Evolutionary conservation across 164 flowering plant species (phyloP), one percentile per base, ranked within the genome.

Genomic region (Protea cynaroides): DNA sequence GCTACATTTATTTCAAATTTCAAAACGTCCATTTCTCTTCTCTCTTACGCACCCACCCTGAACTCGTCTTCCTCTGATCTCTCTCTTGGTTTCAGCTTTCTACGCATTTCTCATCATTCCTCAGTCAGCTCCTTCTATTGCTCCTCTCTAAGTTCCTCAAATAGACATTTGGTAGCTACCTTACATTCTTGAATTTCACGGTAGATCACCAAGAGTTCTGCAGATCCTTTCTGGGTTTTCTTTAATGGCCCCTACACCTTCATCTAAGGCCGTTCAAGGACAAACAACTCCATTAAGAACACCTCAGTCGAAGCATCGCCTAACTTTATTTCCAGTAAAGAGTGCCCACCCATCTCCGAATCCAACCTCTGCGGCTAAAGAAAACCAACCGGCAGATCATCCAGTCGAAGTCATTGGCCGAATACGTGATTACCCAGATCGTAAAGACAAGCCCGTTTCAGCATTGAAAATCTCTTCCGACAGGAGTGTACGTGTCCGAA

Each of bases 371-470:
- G 59, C 71, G 18, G 57, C 67, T 56, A 78, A 70, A 75, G 86
- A 82, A 64, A 59, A 71, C 66, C 67, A 68, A 0, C 68, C 78
- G 2, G 55, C 81, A 0, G 97, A 91, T n/a, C 99, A 94, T 78
- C 99, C 99, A 0, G 84, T 94, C 7, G 99, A 94, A 72, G 99
- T 94, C 4, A 65, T 94, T 8, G 87, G 90, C 36, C 74, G 97
- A 18, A 84, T 94, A 8, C 82, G 99, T 0, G 85, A 94, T 65
- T 65, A 80, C 71, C 83, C 86, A 0, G 86, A 89, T 25, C 78
- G 73, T 12, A 81, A 82, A 49, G 84, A 84, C 7, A 79, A 82
- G 62, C 76, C 81, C 63, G 2, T 70, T 0, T 82, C 96, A 0
- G 70, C 75, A 8, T 63, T 94, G 37, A 83, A 82, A n/a, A 67